Conservation (phyloP, 2,329 filamentous ascomycete genomes). For the Paracoccidioides lutzii region DNA sequence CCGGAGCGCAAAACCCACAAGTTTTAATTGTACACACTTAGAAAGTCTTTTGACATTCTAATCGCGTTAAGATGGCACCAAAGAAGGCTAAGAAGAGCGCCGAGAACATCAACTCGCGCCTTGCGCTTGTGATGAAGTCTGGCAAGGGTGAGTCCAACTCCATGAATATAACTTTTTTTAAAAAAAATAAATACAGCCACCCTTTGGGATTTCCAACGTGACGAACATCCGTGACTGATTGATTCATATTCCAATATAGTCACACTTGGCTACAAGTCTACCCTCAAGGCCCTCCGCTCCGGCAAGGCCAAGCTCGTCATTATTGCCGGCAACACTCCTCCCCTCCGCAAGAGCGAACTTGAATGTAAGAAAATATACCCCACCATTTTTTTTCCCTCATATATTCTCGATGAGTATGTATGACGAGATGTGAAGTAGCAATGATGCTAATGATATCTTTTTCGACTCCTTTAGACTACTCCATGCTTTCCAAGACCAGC, state of each 20-base stretch:
- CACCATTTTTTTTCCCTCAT: conserved; percentile 14
- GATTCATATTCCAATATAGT: conserved; percentile 37
- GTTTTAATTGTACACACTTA: conserved; percentile 6
- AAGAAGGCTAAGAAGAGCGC: conserved; percentile 66
- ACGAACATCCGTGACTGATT: not conserved
- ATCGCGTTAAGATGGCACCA: conserved; percentile 47
- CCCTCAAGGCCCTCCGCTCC: conserved; percentile 76
- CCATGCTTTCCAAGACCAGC: conserved; percentile 82
- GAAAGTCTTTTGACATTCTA: conserved; percentile 16
- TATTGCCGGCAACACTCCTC: conserved; percentile 90
- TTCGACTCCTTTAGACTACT: conserved; percentile 44
- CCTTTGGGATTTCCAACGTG: not conserved
- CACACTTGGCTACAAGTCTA: conserved; percentile 81
- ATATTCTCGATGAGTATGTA: not conserved
- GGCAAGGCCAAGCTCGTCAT: conserved; percentile 99
- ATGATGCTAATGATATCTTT: not conserved
- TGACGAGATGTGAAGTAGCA: not conserved
- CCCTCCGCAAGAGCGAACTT: conserved; percentile 93
- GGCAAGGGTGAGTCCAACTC: conserved; percentile 37
- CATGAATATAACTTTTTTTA: not conserved
- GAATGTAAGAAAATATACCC: conserved; percentile 50
- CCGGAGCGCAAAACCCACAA: conserved; percentile 25
- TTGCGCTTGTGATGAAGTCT: conserved; percentile 57
- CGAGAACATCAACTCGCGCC: conserved; percentile 61
- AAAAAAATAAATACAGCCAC: not conserved